A percentile compares a stretch with the other conserved stretches of the same genome.
phyloP scores from a whole-genome alignment of 345 rosid species.

The Cardamine resedifolia region DNA sequence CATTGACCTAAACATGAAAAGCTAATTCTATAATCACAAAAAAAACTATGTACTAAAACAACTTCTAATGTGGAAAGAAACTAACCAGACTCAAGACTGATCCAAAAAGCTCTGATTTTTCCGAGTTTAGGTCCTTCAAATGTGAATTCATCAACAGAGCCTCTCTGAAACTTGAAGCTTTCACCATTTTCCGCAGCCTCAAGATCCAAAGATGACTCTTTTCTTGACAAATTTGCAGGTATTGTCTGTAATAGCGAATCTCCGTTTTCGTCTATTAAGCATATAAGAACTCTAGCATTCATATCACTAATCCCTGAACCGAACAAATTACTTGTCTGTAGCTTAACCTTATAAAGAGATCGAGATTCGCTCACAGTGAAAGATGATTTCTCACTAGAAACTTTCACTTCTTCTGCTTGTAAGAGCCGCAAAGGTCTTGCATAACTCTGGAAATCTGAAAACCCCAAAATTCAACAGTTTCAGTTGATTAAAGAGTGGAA shows the following conservation, averaged over 20 bases:
- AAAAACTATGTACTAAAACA: neutral
- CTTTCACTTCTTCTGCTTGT: constrained; percentile 53
- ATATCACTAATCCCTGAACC: constrained; percentile 65
- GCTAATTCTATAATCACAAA: neutral
- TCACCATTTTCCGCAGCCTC: constrained; percentile 34
- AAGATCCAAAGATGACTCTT: constrained; percentile 40
- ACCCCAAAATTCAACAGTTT: neutral
- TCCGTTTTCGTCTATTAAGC: constrained; percentile 67
- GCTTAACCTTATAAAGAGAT: constrained; percentile 59
- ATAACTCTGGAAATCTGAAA: constrained; percentile 75
- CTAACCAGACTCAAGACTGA: constrained; percentile 81
- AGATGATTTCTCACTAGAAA: constrained; percentile 35
- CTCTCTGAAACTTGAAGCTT: constrained; percentile 65
- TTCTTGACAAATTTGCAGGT: constrained; percentile 44
- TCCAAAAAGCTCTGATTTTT: constrained; percentile 71
- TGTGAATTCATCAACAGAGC: constrained; percentile 66
- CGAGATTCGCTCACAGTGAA: constrained; percentile 32
- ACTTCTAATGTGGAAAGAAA: neutral
- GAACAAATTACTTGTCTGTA: constrained; percentile 63
- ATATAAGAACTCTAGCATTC: constrained; percentile 64
- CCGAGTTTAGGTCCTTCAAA: constrained; percentile 61
- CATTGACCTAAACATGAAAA: constrained; percentile 70
- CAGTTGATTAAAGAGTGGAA: neutral
- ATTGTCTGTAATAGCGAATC: constrained; percentile 68
- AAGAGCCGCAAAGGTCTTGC: constrained; percentile 67